Percentiles rank a stretch among this genome's conserved stretches.
Evolutionary conservation across 495 filamentous ascomycete genomes (phyloP).

Genomic region (Penicillium coffeae): DNA sequence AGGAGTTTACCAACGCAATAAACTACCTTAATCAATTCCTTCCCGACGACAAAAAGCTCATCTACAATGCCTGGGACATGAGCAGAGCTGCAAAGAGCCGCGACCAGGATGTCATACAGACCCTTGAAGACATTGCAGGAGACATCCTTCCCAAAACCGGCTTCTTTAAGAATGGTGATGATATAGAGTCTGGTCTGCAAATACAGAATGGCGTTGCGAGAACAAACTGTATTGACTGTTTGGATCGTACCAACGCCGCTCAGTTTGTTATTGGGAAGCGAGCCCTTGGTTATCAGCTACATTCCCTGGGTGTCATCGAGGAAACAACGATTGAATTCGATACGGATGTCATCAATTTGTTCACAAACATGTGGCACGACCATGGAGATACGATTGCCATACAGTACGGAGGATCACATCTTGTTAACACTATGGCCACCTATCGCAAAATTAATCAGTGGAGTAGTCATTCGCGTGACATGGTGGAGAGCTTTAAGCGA

Average conservation of each 20-base stretch:
- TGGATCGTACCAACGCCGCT: constrained; percentile 94
- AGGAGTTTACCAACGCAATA: constrained; percentile 84
- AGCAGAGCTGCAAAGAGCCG: constrained; percentile 89
- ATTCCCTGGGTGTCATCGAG: constrained; percentile 84
- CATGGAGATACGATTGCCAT: constrained; percentile 97
- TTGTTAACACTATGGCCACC: constrained; percentile 98
- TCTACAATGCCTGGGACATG: constrained; percentile 97
- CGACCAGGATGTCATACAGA: constrained; percentile 94
- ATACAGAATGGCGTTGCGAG: constrained; percentile 90
- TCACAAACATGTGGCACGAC: constrained; percentile 93
- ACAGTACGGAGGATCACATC: constrained; percentile 94
- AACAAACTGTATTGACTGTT: constrained; percentile 96
- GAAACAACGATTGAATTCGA: constrained; percentile 83
- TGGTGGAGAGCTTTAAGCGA: constrained; percentile 98
- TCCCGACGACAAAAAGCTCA: constrained; percentile 75
- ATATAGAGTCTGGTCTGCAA: constrained; percentile 55
- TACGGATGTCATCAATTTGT: constrained; percentile 89
- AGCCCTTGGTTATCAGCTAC: constrained; percentile 86
- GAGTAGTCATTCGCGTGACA: constrained; percentile 94
- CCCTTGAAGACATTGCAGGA: constrained; percentile 82
- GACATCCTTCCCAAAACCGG: constrained; percentile 79
- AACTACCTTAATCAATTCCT: constrained; percentile 94
- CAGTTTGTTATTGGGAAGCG: constrained; percentile 98
- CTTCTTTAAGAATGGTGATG: constrained; percentile 90
- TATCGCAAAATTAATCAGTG: constrained; percentile 98